Evolutionary conservation across 208 protist genomes (phyloP), one percentile per base, ranked within the genome.

Genomic region (Trypanosoma caninum): DNA sequence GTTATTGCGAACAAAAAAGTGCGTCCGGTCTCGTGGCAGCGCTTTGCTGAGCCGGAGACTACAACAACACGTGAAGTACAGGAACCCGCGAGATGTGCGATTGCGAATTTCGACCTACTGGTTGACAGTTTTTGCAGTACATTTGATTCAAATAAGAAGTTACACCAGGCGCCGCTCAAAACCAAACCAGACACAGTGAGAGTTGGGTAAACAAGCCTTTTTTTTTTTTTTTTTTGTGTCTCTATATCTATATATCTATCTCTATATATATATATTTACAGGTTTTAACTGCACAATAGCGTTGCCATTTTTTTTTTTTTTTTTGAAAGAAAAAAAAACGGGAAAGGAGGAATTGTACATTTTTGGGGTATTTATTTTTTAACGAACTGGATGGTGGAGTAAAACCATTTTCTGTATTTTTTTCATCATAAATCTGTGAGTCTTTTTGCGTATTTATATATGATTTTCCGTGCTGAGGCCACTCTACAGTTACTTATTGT

Each of bases 1-100:
- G 28, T 80, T 18, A 41, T 84, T 6, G 14, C 48, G 14, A 45
- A 65, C 22, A 44, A 57, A 5, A 37, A 66, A 13, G 64, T 80
- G 38, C 68, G 64, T 27, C 55, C 72, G 0, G 40, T 84, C 9
- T 76, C 78, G 46, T 84, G 78, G 78, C 46, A 55, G 18, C 59
- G 59, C 40, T 6, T 47, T 33, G 38, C 6, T 22, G 5, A 14
- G 31, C 2, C n/a, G 20, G 14, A 9, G 28, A 16, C 0, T 6
- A 1, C 31, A 3, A 31, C 4, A 6, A 11, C n/a, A 22, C 6
- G 8, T 35, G 44, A 30, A 40, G 30, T n/a, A n/a, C n/a, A n/a
- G n/a, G n/a, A n/a, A 3, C 14, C 22, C 27, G 38, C 20, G 25
- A 11, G 30, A 28, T 11, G 22, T 13, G 52, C 35, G 35, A 10